Percentiles rank a stretch among this genome's conserved stretches.
phyloP scores from a whole-genome alignment of 176 grass and related monocot species.

The Neostapfia colusana region DNA sequence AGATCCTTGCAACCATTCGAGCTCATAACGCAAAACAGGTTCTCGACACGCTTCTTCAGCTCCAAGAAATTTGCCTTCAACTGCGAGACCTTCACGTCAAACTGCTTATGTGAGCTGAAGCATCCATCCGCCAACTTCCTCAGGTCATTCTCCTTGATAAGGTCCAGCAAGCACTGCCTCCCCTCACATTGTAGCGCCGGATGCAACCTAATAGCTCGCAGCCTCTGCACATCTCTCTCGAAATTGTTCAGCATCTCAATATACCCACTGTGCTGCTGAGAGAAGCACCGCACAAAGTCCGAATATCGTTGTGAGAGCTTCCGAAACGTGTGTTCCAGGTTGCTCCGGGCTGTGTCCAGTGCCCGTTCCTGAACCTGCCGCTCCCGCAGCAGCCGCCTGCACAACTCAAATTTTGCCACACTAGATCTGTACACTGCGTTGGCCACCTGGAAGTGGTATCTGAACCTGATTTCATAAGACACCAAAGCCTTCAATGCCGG shows the following conservation, averaged over 20 bases:
- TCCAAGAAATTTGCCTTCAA: conserved; percentile 72
- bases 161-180: conserved; percentile 69
- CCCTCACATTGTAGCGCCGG: conserved; percentile 57
- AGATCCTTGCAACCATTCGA: conserved; percentile 75
- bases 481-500: conserved; percentile 78
- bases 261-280: conserved; percentile 68
- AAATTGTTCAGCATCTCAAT: conserved; percentile 63
- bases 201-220: conserved; percentile 61
- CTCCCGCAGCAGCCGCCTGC: conserved; percentile 73
- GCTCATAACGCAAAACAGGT: conserved; percentile 64
- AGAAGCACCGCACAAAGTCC: conserved; percentile 71
- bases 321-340: conserved; percentile 75
- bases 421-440: conserved; percentile 63
- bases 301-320: conserved; percentile 66
- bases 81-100: conserved; percentile 66
- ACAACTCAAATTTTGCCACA: conserved; percentile 63
- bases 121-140: conserved; percentile 64
- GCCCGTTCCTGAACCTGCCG: conserved; percentile 86
- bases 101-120: conserved; percentile 69
- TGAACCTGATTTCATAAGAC: conserved; percentile 77
- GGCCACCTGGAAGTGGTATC: conserved; percentile 84
- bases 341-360: conserved; percentile 76
- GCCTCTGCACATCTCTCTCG: conserved; percentile 78
- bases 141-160: conserved; percentile 75
- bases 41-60: conserved; percentile 74